Conservation (phyloP, 345 rosid species). For the Garcia nutans region DNA sequence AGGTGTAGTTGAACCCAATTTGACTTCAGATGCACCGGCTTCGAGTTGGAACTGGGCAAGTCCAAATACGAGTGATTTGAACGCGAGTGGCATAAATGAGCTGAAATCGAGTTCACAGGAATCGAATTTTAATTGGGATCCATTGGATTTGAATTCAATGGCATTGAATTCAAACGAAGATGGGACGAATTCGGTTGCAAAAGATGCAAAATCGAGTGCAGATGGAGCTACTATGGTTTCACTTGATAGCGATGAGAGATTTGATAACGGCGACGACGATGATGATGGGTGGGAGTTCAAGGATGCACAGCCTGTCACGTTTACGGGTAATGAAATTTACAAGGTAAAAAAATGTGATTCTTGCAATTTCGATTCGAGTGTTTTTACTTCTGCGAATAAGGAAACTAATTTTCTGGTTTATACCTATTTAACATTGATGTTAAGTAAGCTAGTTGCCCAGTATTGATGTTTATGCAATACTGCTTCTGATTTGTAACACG, state of each 20-base stretch:
- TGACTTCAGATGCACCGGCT: background rate
- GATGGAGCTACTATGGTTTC: constrained; percentile 7
- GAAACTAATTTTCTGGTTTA: background rate
- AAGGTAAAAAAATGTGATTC: constrained; percentile 28
- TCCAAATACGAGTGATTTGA: constrained; percentile 12
- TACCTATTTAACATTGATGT: background rate
- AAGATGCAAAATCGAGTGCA: background rate
- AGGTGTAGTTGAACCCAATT: constrained; percentile 3
- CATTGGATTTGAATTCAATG: constrained; percentile 20
- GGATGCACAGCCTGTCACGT: constrained; percentile 25
- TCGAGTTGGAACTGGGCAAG: constrained; percentile 9
- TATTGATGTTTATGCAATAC: background rate
- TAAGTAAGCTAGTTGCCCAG: background rate
- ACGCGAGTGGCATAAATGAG: background rate
- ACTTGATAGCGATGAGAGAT: background rate
- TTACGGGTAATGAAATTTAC: constrained; percentile 8
- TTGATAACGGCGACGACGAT: constrained; percentile 6
- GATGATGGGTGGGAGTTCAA: constrained; percentile 46
- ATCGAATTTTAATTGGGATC: constrained; percentile 18
- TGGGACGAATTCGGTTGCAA: constrained; percentile 6
- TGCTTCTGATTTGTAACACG: background rate
- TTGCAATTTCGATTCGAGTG: background rate
- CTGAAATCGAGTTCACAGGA: background rate
- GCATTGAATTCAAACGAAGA: constrained; percentile 23
- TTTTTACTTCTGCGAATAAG: background rate